Conservation (phyloP, 2,329 filamentous ascomycete genomes). For the Parastagonospora nodorum region DNA sequence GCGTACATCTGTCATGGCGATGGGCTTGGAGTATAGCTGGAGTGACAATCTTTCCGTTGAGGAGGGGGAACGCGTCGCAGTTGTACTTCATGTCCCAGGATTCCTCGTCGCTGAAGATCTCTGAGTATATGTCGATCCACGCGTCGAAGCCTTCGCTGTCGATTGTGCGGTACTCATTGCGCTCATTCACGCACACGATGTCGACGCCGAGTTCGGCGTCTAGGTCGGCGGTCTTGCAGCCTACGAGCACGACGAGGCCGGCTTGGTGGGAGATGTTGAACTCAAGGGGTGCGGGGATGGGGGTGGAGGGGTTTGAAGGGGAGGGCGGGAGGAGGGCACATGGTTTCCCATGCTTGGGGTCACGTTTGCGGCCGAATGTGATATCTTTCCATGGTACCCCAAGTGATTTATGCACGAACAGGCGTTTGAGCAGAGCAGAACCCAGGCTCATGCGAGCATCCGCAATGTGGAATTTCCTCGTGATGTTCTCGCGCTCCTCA, state of each 20-base stretch:
- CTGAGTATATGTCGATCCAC: conserved; percentile 74
- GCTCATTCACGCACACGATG: conserved; percentile 75
- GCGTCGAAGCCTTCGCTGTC: conserved; percentile 66
- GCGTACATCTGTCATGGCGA: conserved; percentile 50
- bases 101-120: conserved; percentile 70
- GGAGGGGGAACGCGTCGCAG: conserved; percentile 49
- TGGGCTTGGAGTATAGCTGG: conserved; percentile 46
- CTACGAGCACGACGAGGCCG: conserved; percentile 72
- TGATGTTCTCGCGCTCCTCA: conserved; percentile 62
- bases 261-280: conserved; percentile 84
- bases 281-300: conserved; percentile 53
- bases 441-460: conserved; percentile 77
- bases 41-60: conserved; percentile 51
- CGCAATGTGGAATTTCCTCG: conserved; percentile 67
- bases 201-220: conserved; percentile 69
- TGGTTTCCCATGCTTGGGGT: conserved; percentile 57
- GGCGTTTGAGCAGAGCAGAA: conserved; percentile 75
- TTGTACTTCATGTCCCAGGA: conserved; percentile 65
- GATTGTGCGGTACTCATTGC: conserved; percentile 64
- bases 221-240: conserved; percentile 32
- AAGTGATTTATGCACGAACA: conserved; percentile 65
- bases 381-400: conserved; percentile 66
- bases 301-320: not conserved
- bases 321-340: conserved; percentile 53
- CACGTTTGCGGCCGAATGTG: conserved; percentile 60